These are phyloP conservation scores for Blastocystis sp. DNA, from an alignment of 352 stramenopile genomes.

Conservation along the genomic window DNA sequence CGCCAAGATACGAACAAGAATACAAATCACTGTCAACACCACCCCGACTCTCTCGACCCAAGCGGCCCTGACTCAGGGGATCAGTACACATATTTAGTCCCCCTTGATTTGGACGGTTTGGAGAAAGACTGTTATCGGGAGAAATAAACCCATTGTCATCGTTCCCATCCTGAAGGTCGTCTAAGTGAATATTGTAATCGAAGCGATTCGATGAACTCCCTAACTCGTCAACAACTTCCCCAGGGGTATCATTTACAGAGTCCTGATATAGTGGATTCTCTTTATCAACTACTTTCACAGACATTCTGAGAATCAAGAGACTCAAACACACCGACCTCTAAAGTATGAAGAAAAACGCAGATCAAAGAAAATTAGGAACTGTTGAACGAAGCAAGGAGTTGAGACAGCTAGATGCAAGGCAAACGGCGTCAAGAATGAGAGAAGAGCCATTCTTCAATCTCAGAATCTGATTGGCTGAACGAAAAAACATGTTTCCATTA, in stretches of 20 bases:
- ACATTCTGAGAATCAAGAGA: neutral
- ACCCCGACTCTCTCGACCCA: neutral
- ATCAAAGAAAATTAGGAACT: neutral
- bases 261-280: neutral
- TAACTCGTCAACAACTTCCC: neutral
- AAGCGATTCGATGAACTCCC: neutral
- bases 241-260: neutral
- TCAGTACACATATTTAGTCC: too few species aligned
- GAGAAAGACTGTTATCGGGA: neutral
- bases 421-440: too few species aligned
- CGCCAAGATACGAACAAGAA: neutral
- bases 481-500: neutral
- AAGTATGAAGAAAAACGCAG: neutral
- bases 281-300: neutral
- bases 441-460: neutral
- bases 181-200: neutral
- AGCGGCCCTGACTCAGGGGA: too few species aligned
- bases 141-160: neutral
- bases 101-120: neutral
- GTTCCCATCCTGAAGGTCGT: neutral
- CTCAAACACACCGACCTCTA: neutral
- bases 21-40: neutral
- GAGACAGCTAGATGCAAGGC: too few species aligned
- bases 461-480: conserved; percentile 40
- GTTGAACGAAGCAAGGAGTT: too few species aligned